Conservation (phyloP, 2,329 filamentous ascomycete genomes). For the Penicillium hesseltinei region DNA sequence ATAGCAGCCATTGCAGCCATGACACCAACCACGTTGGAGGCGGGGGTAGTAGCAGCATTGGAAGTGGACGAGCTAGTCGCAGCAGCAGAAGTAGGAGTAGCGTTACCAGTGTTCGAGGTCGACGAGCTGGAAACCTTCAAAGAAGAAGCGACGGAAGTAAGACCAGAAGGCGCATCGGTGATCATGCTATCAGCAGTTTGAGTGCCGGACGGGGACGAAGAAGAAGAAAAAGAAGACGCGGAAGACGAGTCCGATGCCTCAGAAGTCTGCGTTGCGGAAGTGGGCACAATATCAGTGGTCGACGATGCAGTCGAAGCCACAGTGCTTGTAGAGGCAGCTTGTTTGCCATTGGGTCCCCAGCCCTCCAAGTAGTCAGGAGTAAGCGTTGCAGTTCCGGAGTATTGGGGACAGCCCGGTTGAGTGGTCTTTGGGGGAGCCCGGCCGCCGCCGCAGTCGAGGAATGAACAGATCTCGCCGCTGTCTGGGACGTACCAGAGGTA, state of each 20-base stretch:
- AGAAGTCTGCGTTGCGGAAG: not conserved
- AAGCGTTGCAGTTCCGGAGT: slow-evolving; percentile 26
- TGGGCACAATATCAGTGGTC: not conserved
- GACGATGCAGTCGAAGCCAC: slow-evolving; percentile 11
- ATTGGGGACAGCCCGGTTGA: slow-evolving; percentile 57
- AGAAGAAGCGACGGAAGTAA: not conserved
- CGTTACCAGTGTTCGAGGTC: not conserved
- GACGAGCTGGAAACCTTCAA: slow-evolving; percentile 12
- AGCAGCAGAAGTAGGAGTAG: slow-evolving; percentile 10
- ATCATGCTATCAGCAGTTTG: slow-evolving; percentile 5
- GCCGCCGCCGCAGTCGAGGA: slow-evolving; percentile 67
- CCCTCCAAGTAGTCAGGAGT: slow-evolving; percentile 25
- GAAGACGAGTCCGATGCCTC: not conserved
- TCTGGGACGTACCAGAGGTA: slow-evolving; percentile 59
- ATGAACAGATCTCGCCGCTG: slow-evolving; percentile 62
- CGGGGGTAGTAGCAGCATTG: slow-evolving; percentile 11
- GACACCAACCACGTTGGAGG: slow-evolving; percentile 11
- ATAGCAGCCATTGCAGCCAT: slow-evolving; percentile 14
- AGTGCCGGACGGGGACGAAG: not conserved
- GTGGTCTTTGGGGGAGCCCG: slow-evolving; percentile 63
- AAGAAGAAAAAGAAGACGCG: not conserved
- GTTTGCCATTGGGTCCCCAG: slow-evolving; percentile 22
- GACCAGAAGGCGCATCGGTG: slow-evolving; percentile 3
- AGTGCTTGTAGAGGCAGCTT: slow-evolving; percentile 16
- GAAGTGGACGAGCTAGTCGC: slow-evolving; percentile 5